These are phyloP conservation scores for Aspergillus homomorphus DNA, from an alignment of 495 filamentous ascomycete species.

Conservation along the genomic window DNA sequence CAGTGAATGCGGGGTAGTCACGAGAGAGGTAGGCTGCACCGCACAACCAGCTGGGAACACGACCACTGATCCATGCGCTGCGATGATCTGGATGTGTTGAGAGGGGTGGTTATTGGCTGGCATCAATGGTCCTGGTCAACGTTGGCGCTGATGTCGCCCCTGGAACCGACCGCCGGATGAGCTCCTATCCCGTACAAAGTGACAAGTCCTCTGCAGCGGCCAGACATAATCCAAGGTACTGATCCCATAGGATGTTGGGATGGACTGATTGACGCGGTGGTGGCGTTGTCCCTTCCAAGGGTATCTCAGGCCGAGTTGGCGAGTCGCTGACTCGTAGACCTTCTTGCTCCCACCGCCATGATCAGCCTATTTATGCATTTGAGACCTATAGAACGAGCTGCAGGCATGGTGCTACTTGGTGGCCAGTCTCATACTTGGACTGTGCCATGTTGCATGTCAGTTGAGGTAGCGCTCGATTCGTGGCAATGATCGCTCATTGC, in stretches of 20 bases:
- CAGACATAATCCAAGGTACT: background rate
- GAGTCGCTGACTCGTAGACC: background rate
- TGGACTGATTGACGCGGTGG: background rate
- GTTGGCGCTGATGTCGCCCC: background rate
- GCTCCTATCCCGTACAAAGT: background rate
- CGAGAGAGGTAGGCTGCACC: conserved; percentile 5
- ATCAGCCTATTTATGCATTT: background rate
- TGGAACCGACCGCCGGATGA: background rate
- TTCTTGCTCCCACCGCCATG: background rate
- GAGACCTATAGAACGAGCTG: background rate
- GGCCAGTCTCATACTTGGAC: background rate
- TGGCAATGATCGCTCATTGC: too few relatives aligned
- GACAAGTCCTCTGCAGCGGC: background rate
- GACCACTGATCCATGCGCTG: conserved; percentile 9
- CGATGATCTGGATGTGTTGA: conserved; percentile 1
- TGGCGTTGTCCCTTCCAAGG: background rate
- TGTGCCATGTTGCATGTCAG: background rate
- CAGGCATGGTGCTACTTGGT: background rate
- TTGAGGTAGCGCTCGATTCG: too few relatives aligned
- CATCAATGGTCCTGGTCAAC: background rate
- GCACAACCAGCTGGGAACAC: conserved; percentile 8
- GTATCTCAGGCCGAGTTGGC: background rate
- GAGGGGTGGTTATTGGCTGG: conserved; percentile 10
- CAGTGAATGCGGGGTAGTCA: conserved; percentile 20
- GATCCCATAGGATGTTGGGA: background rate